phyloP scores from a whole-genome alignment of 179 eudicot species.

The Carnegiea gigantea region DNA sequence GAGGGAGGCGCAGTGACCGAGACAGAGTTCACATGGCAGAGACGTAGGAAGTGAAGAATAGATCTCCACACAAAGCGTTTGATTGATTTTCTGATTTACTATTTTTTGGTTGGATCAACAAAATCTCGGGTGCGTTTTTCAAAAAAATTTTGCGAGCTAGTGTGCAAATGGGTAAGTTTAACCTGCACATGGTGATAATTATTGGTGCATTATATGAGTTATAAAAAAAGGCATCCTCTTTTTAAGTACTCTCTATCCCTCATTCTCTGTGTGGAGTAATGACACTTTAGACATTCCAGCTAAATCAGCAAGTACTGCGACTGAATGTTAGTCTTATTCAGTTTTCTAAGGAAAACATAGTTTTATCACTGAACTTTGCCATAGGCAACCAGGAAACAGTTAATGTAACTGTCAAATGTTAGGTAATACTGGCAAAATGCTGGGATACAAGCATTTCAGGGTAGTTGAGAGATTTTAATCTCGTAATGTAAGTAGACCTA shows the following conservation, averaged over 20 bases:
- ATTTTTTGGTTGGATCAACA: conserved; percentile 24
- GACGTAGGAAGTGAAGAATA: conserved; percentile 34
- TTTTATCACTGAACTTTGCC: conserved; percentile 9
- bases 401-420: no score
- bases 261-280: background rate
- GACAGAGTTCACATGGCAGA: conserved; percentile 74
- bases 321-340: background rate
- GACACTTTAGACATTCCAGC: background rate
- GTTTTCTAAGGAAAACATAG: background rate
- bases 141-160: conserved; percentile 15
- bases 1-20: conserved; percentile 41
- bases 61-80: conserved; percentile 19
- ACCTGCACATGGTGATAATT: conserved; percentile 15
- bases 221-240: background rate
- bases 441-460: no score
- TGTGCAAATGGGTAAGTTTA: background rate
- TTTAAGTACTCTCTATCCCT: background rate
- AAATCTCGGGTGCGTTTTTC: background rate
- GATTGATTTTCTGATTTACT: conserved; percentile 12
- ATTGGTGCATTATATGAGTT: conserved; percentile 21
- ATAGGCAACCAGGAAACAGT: background rate
- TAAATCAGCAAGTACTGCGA: background rate
- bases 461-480: no score
- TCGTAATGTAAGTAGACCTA: no score
- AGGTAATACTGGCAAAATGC: no score